Conservation (phyloP, 2,329 filamentous ascomycete species). For the Colletotrichum agaves region DNA sequence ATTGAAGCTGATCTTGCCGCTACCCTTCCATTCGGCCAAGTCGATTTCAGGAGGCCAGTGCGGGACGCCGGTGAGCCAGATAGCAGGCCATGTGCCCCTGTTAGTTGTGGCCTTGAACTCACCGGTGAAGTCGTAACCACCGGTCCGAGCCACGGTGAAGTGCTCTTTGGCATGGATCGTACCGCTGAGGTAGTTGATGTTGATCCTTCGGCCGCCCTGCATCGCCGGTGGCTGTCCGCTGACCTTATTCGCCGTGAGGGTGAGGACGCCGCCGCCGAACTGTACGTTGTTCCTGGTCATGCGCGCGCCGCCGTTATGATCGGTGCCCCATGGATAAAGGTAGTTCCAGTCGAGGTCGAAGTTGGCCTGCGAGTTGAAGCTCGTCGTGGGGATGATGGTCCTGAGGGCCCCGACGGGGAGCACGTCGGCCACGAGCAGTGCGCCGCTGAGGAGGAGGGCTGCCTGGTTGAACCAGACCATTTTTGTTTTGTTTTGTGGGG, state of each 20-base stretch:
- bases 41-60: constrained; percentile 70
- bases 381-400: constrained; percentile 35
- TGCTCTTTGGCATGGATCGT: constrained; percentile 53
- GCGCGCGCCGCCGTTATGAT: constrained; percentile 67
- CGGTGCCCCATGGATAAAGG: constrained; percentile 65
- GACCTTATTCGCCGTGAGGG: constrained; percentile 58
- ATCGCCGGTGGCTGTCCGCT: constrained; percentile 51
- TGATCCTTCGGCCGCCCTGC: constrained; percentile 51
- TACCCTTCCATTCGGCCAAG: constrained; percentile 71
- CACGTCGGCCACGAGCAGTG: constrained; percentile 30
- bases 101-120: constrained; percentile 53
- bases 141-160: constrained; percentile 50
- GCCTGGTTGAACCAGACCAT: constrained; percentile 27
- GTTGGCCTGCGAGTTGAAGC: constrained; percentile 29
- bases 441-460: constrained; percentile 22
- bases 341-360: constrained; percentile 60
- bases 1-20: constrained; percentile 65
- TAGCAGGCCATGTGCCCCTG: constrained; percentile 66
- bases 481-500: constrained; percentile 1
- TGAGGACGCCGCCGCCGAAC: constrained; percentile 54
- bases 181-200: constrained; percentile 65
- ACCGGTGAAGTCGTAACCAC: constrained; percentile 54
- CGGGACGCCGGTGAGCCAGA: constrained; percentile 66
- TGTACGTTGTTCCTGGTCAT: constrained; percentile 61
- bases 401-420: constrained; percentile 1